phyloP scores from a whole-genome alignment of 768 basidiomycete species.

The Leucosporidium scottii region DNA sequence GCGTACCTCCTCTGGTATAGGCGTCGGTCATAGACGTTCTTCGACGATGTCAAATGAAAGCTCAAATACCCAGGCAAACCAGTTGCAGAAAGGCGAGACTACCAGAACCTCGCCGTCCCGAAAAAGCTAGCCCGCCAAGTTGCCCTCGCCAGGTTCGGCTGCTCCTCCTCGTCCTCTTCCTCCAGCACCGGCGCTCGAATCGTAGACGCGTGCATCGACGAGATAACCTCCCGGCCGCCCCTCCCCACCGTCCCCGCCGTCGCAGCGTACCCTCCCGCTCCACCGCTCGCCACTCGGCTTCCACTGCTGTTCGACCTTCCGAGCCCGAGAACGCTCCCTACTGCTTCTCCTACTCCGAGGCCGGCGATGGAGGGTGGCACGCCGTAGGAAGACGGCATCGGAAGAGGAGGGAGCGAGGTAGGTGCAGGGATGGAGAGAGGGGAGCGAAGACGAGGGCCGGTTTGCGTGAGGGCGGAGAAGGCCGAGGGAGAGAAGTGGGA shows the following conservation, averaged over 20 bases:
- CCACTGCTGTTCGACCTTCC: background rate
- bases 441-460: constrained; percentile 29
- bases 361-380: constrained; percentile 6
- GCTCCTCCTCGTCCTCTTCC: background rate
- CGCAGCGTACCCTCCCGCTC: background rate
- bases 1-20: constrained; percentile 38
- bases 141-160: background rate
- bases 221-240: background rate
- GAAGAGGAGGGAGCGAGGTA: background rate
- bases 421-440: constrained; percentile 8
- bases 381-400: background rate
- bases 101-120: constrained; percentile 4
- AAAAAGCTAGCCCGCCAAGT: constrained; percentile 15
- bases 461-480: constrained; percentile 47
- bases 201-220: background rate
- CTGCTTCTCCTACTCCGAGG: constrained; percentile 2
- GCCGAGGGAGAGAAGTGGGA: constrained; percentile 50
- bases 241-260: background rate
- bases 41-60: background rate
- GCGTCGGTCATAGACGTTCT: background rate
- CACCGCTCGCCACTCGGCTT: background rate
- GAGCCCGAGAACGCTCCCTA: constrained; percentile 2
- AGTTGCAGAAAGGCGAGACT: background rate
- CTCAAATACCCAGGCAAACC: too few relatives aligned
- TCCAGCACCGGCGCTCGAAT: background rate